Percentiles rank a stretch among this genome's conserved stretches.
Evolutionary conservation across 352 stramenopile genomes (phyloP).

Genomic region (Phytophthora vignae): DNA sequence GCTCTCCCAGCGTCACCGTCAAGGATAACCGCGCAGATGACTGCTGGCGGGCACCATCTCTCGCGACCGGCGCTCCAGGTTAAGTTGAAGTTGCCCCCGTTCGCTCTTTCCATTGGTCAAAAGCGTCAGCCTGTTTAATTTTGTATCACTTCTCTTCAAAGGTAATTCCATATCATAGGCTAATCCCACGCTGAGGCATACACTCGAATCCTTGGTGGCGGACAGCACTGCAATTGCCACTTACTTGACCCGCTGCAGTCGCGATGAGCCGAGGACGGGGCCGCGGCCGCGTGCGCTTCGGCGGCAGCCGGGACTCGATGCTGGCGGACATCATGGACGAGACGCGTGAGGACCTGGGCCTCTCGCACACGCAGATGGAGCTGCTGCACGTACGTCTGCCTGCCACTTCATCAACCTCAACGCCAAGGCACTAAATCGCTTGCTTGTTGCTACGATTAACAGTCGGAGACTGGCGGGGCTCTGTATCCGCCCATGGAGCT

Average conservation of each 20-base stretch:
- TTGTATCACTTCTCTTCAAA: background rate
- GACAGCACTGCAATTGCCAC: background rate
- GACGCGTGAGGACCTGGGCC: constrained; percentile 73
- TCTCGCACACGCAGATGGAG: constrained; percentile 79
- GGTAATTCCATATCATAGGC: constrained; percentile 2
- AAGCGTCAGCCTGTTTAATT: background rate
- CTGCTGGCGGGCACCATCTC: constrained; percentile 2
- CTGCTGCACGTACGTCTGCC: constrained; percentile 55
- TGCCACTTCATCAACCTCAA: no score
- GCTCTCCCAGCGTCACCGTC: background rate
- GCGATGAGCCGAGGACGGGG: constrained; percentile 72
- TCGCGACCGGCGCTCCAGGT: background rate
- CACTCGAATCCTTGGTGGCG: constrained; percentile 33
- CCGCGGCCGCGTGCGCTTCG: constrained; percentile 73
- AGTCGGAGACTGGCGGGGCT: constrained; percentile 56
- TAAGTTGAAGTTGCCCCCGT: constrained; percentile 27
- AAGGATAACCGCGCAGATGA: constrained; percentile 19
- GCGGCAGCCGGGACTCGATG: constrained; percentile 72
- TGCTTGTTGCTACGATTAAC: constrained; percentile 1
- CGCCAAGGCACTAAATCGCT: background rate
- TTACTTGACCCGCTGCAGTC: background rate
- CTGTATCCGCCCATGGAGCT: constrained; percentile 73
- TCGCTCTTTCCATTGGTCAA: constrained; percentile 10
- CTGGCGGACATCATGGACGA: constrained; percentile 77
- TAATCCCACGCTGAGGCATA: constrained; percentile 7